Conservation (phyloP, 768 basidiomycete species). For the Boletus tomentosulus region DNA sequence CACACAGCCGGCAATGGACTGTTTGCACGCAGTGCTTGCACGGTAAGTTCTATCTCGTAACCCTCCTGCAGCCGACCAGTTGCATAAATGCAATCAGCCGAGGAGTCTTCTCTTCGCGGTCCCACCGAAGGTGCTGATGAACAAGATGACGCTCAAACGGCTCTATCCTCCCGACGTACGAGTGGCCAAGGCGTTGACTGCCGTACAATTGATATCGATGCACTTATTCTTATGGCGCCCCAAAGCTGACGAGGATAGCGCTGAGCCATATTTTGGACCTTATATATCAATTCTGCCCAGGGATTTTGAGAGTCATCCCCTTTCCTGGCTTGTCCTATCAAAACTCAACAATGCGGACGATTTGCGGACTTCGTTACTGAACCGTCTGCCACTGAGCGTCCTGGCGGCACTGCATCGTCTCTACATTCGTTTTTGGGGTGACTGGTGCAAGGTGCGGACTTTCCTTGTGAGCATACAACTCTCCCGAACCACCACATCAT, state of each 20-base stretch:
- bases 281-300: conserved; percentile 77
- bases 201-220: conserved; percentile 74
- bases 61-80: background rate
- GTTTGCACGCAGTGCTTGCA: conserved; percentile 44
- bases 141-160: conserved; percentile 59
- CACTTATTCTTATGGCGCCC: conserved; percentile 74
- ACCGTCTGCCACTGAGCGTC: conserved; percentile 47
- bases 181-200: conserved; percentile 39
- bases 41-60: conserved; percentile 32
- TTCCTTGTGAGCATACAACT: conserved; percentile 47
- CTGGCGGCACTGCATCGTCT: conserved; percentile 39
- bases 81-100: conserved; percentile 35
- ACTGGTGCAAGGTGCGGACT: conserved; percentile 50
- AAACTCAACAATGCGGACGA: conserved; percentile 10
- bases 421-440: conserved; percentile 46
- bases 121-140: conserved; percentile 69
- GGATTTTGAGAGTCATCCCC: conserved; percentile 73
- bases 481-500: background rate
- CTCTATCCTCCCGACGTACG: conserved; percentile 45
- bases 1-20: conserved; percentile 62
- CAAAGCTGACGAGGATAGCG: conserved; percentile 34
- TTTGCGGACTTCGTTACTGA: conserved; percentile 33
- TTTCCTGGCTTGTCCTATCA: conserved; percentile 60
- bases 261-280: conserved; percentile 60
- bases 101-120: conserved; percentile 61